phyloP scores from a whole-genome alignment of 805 yeast species.

The Candida ipomoeae region DNA sequence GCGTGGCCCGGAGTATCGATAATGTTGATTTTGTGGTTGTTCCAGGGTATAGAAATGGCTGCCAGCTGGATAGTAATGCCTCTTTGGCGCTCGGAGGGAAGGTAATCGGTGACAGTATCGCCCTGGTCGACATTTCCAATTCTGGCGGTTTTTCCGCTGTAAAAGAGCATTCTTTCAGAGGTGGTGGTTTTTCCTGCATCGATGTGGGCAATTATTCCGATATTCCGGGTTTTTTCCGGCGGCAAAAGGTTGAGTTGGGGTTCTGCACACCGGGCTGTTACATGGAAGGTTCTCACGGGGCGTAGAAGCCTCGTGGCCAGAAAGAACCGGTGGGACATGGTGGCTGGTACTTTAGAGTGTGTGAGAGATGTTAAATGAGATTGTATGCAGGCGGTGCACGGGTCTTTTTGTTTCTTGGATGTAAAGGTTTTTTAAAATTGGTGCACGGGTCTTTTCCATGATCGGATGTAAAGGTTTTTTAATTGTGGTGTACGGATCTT shows the following conservation, averaged over 20 bases:
- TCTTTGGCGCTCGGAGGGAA: slow-evolving; percentile 84
- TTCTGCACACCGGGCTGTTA: slow-evolving; percentile 1
- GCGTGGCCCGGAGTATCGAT: slow-evolving; percentile 99
- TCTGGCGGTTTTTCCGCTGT: slow-evolving; percentile 71
- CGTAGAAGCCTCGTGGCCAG: not conserved
- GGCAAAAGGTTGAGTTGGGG: slow-evolving; percentile 26
- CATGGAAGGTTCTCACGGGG: slow-evolving; percentile 1
- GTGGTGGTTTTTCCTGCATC: slow-evolving; percentile 99
- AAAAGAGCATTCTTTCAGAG: slow-evolving; percentile 91
- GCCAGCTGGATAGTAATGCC: slow-evolving; percentile 98
- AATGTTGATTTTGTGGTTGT: slow-evolving; percentile 66
- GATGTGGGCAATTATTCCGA: slow-evolving; percentile 97
- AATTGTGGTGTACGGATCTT: too few species aligned
- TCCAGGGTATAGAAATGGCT: slow-evolving; percentile 90
- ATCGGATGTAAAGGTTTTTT: too few species aligned
- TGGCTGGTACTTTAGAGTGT: not conserved
- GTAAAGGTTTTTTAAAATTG: too few species aligned
- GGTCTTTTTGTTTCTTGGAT: too few species aligned
- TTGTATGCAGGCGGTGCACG: not conserved
- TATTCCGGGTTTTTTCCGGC: slow-evolving; percentile 57
- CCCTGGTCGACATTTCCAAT: slow-evolving; percentile 96
- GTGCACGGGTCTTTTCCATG: too few species aligned
- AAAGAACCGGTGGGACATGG: slow-evolving; percentile 1
- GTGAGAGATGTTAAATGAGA: too few species aligned
- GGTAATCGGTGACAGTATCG: slow-evolving; percentile 89